These are phyloP conservation scores for Candida xiaguanensis DNA, from an alignment of 805 yeast species.

Conservation along the genomic window DNA sequence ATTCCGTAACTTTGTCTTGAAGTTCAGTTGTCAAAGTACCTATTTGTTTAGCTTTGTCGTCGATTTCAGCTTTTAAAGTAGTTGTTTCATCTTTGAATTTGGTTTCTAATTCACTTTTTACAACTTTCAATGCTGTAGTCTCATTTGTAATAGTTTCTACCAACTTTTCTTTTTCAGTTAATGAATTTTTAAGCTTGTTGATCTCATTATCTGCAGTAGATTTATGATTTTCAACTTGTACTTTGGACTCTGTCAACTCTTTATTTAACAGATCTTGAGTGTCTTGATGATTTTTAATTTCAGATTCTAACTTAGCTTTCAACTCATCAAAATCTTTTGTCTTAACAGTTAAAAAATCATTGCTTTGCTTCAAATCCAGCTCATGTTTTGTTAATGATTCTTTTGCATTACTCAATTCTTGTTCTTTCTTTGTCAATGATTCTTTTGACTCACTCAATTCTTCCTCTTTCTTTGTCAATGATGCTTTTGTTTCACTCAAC, in stretches of 20 bases:
- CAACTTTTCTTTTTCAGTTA: neutral
- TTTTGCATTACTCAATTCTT: too few species aligned
- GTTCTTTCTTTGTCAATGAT: too few species aligned
- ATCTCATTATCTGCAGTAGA: neutral
- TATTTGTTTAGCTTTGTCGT: slow-evolving; percentile 17
- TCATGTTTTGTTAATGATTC: too few species aligned
- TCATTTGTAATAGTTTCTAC: neutral
- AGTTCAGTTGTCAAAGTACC: slow-evolving; percentile 20
- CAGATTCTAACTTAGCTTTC: neutral
- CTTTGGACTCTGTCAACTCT: neutral
- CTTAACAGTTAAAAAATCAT: neutral
- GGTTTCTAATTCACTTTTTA: slow-evolving; percentile 4
- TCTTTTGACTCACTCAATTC: too few species aligned
- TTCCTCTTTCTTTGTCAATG: too few species aligned
- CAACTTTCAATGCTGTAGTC: neutral
- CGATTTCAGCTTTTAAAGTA: slow-evolving; percentile 5
- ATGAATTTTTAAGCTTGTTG: neutral
- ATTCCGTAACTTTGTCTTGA: slow-evolving; percentile 35
- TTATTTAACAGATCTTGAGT: neutral
- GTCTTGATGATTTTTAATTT: neutral
- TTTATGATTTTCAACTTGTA: neutral
- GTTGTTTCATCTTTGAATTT: slow-evolving; percentile 1
- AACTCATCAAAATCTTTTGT: neutral
- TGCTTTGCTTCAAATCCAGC: too few species aligned
- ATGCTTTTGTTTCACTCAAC: too few species aligned